phyloP scores from a whole-genome alignment of 1,284 basidiomycete species.

The Apiotrichum sp. region DNA sequence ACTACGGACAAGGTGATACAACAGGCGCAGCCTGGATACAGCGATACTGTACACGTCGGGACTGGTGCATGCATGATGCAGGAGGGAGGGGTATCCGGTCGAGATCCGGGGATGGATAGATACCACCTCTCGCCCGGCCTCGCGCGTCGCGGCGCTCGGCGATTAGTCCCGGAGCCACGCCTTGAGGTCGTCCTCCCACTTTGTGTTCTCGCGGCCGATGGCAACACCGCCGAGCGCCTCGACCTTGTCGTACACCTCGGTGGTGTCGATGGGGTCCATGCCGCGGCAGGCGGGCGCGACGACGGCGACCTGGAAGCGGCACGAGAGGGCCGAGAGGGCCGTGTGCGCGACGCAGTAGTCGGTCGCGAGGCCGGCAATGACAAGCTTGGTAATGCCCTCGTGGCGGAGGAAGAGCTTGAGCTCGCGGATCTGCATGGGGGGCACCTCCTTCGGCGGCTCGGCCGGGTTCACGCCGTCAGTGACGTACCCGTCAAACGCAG shows the following conservation, averaged over 20 bases:
- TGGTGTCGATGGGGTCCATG: constrained; percentile 14
- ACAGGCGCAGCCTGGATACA: too few relatives aligned
- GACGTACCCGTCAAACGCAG: constrained; percentile 48
- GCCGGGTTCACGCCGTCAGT: constrained; percentile 17
- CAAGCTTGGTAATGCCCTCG: constrained; percentile 49
- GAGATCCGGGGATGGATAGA: too few relatives aligned
- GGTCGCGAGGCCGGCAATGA: constrained; percentile 57
- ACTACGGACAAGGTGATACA: too few relatives aligned
- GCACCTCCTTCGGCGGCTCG: constrained; percentile 18
- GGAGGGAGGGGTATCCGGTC: too few relatives aligned
- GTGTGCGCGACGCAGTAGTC: constrained; percentile 53
- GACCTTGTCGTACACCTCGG: constrained; percentile 9
- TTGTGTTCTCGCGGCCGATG: constrained; percentile 4
- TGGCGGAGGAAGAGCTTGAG: constrained; percentile 44
- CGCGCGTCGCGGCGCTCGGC: too few relatives aligned
- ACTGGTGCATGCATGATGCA: too few relatives aligned
- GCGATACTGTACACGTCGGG: too few relatives aligned
- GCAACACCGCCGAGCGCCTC: constrained; percentile 6
- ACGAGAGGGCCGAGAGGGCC: constrained; percentile 22
- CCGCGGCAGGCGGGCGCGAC: constrained; percentile 23
- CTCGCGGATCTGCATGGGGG: constrained; percentile 26
- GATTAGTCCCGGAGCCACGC: background rate
- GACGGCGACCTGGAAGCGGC: constrained; percentile 24
- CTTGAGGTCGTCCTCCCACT: constrained; percentile 10
- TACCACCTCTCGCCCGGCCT: too few relatives aligned